Percentiles rank a stretch among this genome's conserved stretches.
Evolutionary conservation across 179 eudicot genomes (phyloP).

Genomic region (Carnegiea gigantea): DNA sequence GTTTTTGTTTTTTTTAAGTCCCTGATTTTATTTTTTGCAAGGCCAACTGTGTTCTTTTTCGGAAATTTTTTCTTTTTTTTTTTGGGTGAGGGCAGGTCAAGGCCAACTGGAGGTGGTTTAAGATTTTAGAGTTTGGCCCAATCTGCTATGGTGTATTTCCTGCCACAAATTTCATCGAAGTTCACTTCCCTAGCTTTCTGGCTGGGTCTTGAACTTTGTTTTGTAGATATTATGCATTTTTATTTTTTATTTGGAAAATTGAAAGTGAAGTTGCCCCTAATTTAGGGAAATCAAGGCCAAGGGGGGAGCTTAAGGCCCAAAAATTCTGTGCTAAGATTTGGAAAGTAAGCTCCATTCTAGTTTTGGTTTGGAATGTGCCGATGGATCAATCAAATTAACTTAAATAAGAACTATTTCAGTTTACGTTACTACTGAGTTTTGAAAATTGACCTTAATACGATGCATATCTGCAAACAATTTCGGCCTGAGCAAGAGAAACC

Average conservation of each 20-base stretch:
- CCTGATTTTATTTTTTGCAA: background rate
- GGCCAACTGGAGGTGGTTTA: background rate
- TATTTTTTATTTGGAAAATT: no score
- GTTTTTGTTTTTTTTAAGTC: background rate
- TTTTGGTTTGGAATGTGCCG: no score
- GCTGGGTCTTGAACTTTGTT: background rate
- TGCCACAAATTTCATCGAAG: background rate
- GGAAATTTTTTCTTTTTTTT: no score
- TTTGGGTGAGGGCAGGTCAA: background rate
- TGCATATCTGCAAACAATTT: no score
- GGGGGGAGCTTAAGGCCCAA: background rate
- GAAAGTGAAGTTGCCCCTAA: background rate
- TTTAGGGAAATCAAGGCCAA: background rate
- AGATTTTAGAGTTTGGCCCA: background rate
- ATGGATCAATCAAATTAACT: no score
- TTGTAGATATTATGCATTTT: no score
- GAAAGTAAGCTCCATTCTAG: background rate
- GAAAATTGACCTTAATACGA: no score
- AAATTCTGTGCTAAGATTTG: background rate
- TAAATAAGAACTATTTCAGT: no score
- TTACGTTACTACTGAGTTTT: no score
- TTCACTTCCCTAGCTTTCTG: background rate
- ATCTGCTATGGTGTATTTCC: background rate
- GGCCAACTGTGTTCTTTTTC: background rate
- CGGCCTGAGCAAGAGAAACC: no score